Evolutionary conservation across 1,284 basidiomycete genomes (phyloP).

Genomic region (Pholiota adiposa): DNA sequence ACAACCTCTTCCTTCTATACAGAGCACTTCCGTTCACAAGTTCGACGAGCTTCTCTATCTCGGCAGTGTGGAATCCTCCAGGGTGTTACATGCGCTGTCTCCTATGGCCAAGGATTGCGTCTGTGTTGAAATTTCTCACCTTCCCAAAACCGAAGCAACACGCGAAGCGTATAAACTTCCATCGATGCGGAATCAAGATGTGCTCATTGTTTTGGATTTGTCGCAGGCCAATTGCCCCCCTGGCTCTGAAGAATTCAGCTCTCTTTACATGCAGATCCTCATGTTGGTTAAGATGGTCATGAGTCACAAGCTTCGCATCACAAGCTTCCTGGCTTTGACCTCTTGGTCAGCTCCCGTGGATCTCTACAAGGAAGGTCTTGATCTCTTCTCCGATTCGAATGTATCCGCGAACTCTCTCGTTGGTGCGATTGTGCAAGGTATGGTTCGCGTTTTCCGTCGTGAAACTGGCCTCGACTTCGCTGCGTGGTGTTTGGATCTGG

Average conservation of each 20-base stretch:
- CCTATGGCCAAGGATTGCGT: slow-evolving; percentile 19
- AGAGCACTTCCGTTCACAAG: slow-evolving; percentile 13
- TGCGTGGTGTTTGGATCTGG: slow-evolving; percentile 31
- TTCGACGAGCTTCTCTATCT: slow-evolving; percentile 27
- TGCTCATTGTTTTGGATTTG: slow-evolving; percentile 25
- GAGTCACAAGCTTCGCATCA: slow-evolving; percentile 18
- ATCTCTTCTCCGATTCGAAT: slow-evolving; percentile 23
- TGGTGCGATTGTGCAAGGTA: slow-evolving; percentile 29
- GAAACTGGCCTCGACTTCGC: slow-evolving; percentile 26
- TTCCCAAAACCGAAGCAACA: slow-evolving; percentile 6
- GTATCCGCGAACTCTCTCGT: slow-evolving; percentile 17
- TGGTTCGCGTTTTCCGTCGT: slow-evolving; percentile 32
- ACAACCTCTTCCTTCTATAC: slow-evolving; percentile 12
- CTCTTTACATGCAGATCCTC: slow-evolving; percentile 22
- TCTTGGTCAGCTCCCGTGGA: slow-evolving; percentile 26
- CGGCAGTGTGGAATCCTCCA: slow-evolving; percentile 21
- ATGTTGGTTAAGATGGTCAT: slow-evolving; percentile 24
- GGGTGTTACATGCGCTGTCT: slow-evolving; percentile 19
- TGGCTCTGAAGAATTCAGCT: slow-evolving; percentile 19
- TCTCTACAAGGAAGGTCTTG: slow-evolving; percentile 21
- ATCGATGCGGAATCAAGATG: slow-evolving; percentile 22
- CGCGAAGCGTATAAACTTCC: slow-evolving; percentile 13
- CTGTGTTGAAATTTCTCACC: slow-evolving; percentile 16
- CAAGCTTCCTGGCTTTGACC: slow-evolving; percentile 22
- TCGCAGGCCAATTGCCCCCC: slow-evolving; percentile 19